Percentiles rank a stretch among this genome's conserved stretches.
Evolutionary conservation across 345 rosid species (phyloP).

Genomic region (Orychophragmus violaceus): DNA sequence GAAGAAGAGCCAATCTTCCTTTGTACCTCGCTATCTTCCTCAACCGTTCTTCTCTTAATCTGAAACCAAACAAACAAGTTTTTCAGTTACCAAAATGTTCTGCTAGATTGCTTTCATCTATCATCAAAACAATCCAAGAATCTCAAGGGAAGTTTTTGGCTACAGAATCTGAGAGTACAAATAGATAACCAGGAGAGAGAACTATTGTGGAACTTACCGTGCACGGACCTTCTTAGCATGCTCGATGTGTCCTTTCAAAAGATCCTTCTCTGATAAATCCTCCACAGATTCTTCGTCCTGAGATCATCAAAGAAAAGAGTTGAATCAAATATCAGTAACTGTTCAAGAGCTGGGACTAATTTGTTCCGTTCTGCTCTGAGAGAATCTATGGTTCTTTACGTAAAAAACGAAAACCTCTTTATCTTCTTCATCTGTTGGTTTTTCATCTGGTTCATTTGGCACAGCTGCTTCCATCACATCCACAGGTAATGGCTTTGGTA

Average conservation of each 20-base stretch:
- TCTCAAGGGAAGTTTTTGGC: neutral
- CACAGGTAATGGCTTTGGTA: slow-evolving; percentile 73
- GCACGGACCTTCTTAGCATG: slow-evolving; percentile 75
- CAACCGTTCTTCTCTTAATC: slow-evolving; percentile 61
- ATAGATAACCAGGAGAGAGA: neutral
- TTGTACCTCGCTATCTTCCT: slow-evolving; percentile 78
- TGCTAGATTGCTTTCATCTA: neutral
- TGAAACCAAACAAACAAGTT: slow-evolving; percentile 10
- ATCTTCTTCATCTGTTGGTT: slow-evolving; percentile 39
- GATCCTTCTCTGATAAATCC: slow-evolving; percentile 52
- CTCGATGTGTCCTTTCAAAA: slow-evolving; percentile 59
- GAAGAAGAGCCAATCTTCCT: slow-evolving; percentile 71
- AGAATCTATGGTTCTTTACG: neutral
- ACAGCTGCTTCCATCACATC: slow-evolving; percentile 31
- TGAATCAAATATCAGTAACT: neutral
- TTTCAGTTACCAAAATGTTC: neutral
- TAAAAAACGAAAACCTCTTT: slow-evolving; percentile 42
- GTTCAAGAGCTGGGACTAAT: neutral
- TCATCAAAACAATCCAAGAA: neutral
- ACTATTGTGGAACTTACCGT: slow-evolving; percentile 37
- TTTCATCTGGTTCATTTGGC: slow-evolving; percentile 40
- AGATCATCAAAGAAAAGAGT: slow-evolving; percentile 12
- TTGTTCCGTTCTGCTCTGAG: neutral
- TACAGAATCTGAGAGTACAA: neutral
- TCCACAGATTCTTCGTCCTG: slow-evolving; percentile 58